Conservation (phyloP, 2,329 filamentous ascomycete genomes). For the Neonectria punicea region DNA sequence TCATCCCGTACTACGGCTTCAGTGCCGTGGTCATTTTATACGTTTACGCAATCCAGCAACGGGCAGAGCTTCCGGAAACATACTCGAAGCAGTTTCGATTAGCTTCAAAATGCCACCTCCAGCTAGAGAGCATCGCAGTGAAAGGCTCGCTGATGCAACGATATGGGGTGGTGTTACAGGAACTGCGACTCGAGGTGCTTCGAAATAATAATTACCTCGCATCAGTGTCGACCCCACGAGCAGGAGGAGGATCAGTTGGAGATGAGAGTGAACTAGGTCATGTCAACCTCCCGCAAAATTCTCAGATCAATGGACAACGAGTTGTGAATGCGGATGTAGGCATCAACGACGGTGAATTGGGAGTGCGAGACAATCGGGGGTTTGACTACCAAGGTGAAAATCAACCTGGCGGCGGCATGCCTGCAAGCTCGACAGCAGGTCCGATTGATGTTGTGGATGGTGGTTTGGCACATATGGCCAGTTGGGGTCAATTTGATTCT, state of each 20-base stretch:
- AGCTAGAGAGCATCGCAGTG: conserved; percentile 51
- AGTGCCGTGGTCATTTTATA: conserved; percentile 57
- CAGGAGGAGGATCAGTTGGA: neutral
- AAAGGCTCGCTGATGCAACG: conserved; percentile 52
- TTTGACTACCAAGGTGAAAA: neutral
- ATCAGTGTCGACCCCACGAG: conserved; percentile 5
- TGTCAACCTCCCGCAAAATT: neutral
- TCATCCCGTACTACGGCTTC: conserved; percentile 55
- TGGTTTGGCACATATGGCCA: conserved; percentile 23
- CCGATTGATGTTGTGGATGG: conserved; percentile 14
- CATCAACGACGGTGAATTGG: neutral
- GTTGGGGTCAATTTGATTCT: conserved; percentile 42
- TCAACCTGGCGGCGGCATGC: neutral
- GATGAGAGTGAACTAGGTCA: neutral
- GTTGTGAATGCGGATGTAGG: neutral
- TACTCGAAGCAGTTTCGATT: conserved; percentile 48
- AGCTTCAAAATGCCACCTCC: conserved; percentile 52
- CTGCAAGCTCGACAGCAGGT: conserved; percentile 10
- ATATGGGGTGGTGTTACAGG: conserved; percentile 55
- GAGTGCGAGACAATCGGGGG: neutral
- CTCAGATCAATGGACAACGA: neutral
- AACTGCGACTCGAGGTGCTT: conserved; percentile 43
- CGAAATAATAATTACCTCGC: conserved; percentile 36
- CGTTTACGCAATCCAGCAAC: conserved; percentile 55
- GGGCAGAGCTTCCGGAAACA: conserved; percentile 38